Conservation (phyloP, 257 asterid species). For the Capsicum chinense region DNA sequence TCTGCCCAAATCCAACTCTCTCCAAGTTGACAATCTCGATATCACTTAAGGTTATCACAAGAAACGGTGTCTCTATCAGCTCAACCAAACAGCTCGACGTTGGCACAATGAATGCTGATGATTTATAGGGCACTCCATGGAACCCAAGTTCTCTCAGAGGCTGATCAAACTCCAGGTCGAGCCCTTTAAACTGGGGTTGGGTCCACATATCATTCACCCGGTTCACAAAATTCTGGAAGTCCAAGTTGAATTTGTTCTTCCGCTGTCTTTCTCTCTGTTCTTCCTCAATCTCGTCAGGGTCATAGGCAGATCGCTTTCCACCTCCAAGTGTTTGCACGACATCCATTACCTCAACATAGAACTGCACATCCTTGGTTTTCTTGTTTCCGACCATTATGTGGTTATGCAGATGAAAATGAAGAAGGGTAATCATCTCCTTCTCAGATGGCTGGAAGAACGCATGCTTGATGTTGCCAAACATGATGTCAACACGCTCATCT, state of each 20-base stretch:
- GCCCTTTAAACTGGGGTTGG: conserved; percentile 39
- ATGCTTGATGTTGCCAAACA: conserved; percentile 43
- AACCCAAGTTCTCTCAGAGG: conserved; percentile 44
- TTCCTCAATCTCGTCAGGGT: conserved; percentile 43
- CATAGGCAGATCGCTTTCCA: conserved; percentile 43
- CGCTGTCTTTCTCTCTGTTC: conserved; percentile 40
- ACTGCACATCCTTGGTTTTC: conserved; percentile 49
- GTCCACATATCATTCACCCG: conserved; percentile 42
- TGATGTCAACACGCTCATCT: conserved; percentile 39
- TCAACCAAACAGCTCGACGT: conserved; percentile 40
- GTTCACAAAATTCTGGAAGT: conserved; percentile 38
- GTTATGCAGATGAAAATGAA: conserved; percentile 43
- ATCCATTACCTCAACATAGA: conserved; percentile 46
- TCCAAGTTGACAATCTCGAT: conserved; percentile 44
- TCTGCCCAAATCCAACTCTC: conserved; percentile 44
- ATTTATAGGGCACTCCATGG: conserved; percentile 42
- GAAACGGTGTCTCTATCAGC: conserved; percentile 39
- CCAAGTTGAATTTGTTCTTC: conserved; percentile 37
- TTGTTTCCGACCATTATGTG: conserved; percentile 49
- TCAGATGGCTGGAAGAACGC: conserved; percentile 45
- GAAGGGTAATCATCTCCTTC: conserved; percentile 44
- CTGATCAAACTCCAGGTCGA: conserved; percentile 44
- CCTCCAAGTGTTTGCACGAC: conserved; percentile 41
- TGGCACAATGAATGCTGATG: conserved; percentile 39
- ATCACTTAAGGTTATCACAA: conserved; percentile 37